Evolutionary conservation across 768 basidiomycete genomes (phyloP).

Genomic region (Trametopsis cervina): DNA sequence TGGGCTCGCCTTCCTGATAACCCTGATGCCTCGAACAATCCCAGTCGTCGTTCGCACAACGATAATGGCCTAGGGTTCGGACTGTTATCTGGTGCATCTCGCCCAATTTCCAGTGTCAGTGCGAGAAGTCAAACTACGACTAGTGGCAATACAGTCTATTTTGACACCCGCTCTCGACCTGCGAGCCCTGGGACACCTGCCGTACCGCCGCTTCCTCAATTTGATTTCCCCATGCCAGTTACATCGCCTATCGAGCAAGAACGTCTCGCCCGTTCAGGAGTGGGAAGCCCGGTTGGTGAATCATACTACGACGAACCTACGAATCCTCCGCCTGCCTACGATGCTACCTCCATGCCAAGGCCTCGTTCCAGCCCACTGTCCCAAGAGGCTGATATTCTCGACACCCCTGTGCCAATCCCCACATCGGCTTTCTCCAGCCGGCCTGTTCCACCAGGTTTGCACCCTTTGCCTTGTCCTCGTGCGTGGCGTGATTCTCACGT

Average conservation of each 20-base stretch:
- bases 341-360: slow-evolving; percentile 8
- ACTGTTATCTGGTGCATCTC: slow-evolving; percentile 30
- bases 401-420: slow-evolving; percentile 52
- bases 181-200: slow-evolving; percentile 31
- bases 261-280: slow-evolving; percentile 9
- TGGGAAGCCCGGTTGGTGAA: not conserved
- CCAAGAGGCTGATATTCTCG: slow-evolving; percentile 38
- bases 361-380: not conserved
- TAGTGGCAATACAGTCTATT: slow-evolving; percentile 48
- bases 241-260: not conserved
- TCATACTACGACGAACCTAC: not conserved
- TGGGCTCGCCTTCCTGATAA: slow-evolving; percentile 9
- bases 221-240: slow-evolving; percentile 15
- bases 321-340: slow-evolving; percentile 17
- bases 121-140: slow-evolving; percentile 34
- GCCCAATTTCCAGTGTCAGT: slow-evolving; percentile 56
- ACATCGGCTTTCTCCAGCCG: slow-evolving; percentile 39
- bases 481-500: slow-evolving; percentile 28
- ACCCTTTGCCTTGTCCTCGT: slow-evolving; percentile 20
- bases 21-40: slow-evolving; percentile 5
- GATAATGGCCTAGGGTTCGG: slow-evolving; percentile 18
- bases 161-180: slow-evolving; percentile 49
- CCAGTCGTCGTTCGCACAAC: slow-evolving; percentile 4
- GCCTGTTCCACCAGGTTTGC: slow-evolving; percentile 32
- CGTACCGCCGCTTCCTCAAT: not conserved